Conservation (phyloP, 768 basidiomycete genomes). For the Termitomyces sp. region DNA sequence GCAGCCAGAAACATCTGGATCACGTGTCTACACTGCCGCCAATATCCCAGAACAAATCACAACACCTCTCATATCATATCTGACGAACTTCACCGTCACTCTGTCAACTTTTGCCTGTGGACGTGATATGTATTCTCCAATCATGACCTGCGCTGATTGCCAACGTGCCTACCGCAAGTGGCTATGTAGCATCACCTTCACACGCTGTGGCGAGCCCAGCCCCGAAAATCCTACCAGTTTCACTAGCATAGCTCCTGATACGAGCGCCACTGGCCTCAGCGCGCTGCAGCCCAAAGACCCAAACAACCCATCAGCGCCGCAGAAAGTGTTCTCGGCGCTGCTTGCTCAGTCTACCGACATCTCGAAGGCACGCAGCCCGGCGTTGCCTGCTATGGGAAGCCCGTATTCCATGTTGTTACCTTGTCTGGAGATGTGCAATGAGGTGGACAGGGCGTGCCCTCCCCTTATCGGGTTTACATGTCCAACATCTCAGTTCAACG, state of each 20-base stretch:
- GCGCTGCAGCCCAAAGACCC: constrained; percentile 18
- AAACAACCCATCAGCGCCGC: constrained; percentile 12
- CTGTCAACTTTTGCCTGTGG: constrained; percentile 76
- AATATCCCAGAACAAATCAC: constrained; percentile 48
- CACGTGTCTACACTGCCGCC: constrained; percentile 39
- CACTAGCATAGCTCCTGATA: constrained; percentile 23
- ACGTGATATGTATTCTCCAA: constrained; percentile 71
- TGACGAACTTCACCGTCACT: constrained; percentile 71
- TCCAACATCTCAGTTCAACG: constrained; percentile 56
- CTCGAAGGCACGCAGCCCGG: constrained; percentile 36
- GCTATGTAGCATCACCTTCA: constrained; percentile 70
- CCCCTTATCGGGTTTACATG: constrained; percentile 66
- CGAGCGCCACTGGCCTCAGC: constrained; percentile 25
- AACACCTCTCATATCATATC: constrained; percentile 44
- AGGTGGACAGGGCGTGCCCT: constrained; percentile 74
- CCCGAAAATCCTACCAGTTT: constrained; percentile 26
- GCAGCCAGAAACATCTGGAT: constrained; percentile 25
- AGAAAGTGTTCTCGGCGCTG: constrained; percentile 44
- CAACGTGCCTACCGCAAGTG: constrained; percentile 67
- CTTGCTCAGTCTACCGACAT: constrained; percentile 33
- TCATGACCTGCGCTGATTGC: constrained; percentile 75
- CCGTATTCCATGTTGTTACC: constrained; percentile 65
- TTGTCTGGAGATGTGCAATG: constrained; percentile 73
- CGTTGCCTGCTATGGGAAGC: constrained; percentile 36
- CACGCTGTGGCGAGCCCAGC: constrained; percentile 63